Base-by-base conservation (phyloP, 2,329 filamentous ascomycete genomes). In the Canariomyces notabilis region DNA sequence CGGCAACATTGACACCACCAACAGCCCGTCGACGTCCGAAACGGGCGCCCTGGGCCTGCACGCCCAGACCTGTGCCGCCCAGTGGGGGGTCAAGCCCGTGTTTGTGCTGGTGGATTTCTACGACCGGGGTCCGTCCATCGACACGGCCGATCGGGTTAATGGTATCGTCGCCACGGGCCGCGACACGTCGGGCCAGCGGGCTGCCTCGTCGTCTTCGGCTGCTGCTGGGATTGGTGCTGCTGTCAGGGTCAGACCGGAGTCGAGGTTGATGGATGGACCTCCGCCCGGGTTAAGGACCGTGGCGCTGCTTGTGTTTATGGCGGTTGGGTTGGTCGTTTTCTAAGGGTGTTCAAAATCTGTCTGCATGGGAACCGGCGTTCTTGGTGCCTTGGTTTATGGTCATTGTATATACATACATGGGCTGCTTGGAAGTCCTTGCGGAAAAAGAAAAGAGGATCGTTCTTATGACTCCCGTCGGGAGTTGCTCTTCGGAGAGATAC, bases 61-160 rank as follows among this genome's bases (percentile, higher is more conserved):
- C 20, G 77, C 78, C 26, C 61, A 67, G 35, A 63, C 62, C 47
- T 90, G 80, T 62, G 66, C 68, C 42, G 59, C 56, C 2, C 66
- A 79, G 50, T 91, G 83, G 71, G 74, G 75, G n/a, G 65, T 68
- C 21, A 70, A 74, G 40, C 85, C 87, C n/a, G 81, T 74, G 3
- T 90, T 88, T 57, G 74, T 88, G 16, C 73, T 93, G 8, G 85
- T 91, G 1, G 87, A 94, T 65, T 91, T 89, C 64, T 89, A 83
- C 64, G 83, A 87, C 62, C 73, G 82, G 49, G 87, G 83, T 0
- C 80, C 83, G 0, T 78, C 85, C 23, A 79, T 93, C 44, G 70
- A 73, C 6, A 82, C 82, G 0, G 82, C 85, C 2, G 87, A 93
- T 65, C 65, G 58, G 37, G 64, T 89, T 59, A 91, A 91, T 62